Percentiles rank a stretch among this genome's conserved stretches.
Conservation (phyloP, 768 basidiomycete species). For the Pholiota microspora region DNA sequence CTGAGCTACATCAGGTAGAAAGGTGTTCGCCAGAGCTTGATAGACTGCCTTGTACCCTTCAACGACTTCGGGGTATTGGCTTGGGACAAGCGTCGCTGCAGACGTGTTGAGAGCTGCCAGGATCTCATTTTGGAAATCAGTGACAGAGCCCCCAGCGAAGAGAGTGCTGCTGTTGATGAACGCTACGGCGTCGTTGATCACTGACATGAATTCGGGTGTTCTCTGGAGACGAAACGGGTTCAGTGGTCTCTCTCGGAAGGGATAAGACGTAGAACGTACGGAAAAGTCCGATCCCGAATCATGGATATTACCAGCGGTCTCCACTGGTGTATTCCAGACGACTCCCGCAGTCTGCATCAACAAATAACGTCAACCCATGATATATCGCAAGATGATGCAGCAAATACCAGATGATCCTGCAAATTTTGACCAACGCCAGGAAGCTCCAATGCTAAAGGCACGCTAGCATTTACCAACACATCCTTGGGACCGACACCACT, state of each 20-base stretch:
- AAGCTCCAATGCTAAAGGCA: conserved; percentile 37
- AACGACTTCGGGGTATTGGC: conserved; percentile 40
- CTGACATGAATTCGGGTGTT: conserved; percentile 41
- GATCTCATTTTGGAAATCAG: conserved; percentile 18
- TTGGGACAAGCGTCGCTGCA: conserved; percentile 37
- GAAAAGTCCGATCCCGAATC: conserved; percentile 27
- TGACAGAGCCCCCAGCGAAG: conserved; percentile 25
- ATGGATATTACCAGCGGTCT: conserved; percentile 34
- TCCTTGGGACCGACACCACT: conserved; percentile 54
- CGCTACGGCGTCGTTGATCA: conserved; percentile 62
- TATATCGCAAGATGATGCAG: neutral
- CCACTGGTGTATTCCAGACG: conserved; percentile 20
- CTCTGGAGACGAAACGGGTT: conserved; percentile 16
- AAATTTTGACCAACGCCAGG: conserved; percentile 57
- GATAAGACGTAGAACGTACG: conserved; percentile 17
- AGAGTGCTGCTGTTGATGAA: conserved; percentile 54
- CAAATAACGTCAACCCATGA: neutral
- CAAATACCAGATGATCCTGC: conserved; percentile 48
- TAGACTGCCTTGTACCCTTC: conserved; percentile 56
- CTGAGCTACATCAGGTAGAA: conserved; percentile 45
- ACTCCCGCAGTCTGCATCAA: conserved; percentile 25
- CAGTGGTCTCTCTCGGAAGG: neutral
- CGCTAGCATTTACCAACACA: conserved; percentile 40
- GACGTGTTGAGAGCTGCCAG: conserved; percentile 26
- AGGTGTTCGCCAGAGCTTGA: conserved; percentile 35